Conservation (phyloP, 495 filamentous ascomycete species). For the Penicillium bialowiezense region DNA sequence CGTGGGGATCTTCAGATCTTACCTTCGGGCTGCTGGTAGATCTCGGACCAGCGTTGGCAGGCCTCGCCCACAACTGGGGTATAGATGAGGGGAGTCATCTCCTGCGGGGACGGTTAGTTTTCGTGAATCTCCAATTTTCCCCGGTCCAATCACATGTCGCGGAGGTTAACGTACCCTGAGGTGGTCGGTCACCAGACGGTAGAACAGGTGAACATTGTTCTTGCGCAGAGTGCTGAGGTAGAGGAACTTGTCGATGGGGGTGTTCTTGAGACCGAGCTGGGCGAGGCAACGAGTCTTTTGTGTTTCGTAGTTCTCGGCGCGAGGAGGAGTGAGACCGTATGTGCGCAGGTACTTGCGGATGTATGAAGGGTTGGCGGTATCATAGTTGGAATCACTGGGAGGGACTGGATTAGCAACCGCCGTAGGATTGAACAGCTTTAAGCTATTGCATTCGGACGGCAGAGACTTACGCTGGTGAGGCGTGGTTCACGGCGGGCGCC, state of each 20-base stretch:
- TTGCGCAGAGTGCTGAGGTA: slow-evolving; percentile 87
- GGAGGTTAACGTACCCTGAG: slow-evolving; percentile 55
- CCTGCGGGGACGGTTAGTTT: slow-evolving; percentile 38
- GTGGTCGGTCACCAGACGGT: slow-evolving; percentile 86
- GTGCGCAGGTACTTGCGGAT: slow-evolving; percentile 68
- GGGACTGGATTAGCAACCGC: too few relatives aligned
- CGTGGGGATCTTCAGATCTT: slow-evolving; percentile 16
- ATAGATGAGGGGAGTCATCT: slow-evolving; percentile 93
- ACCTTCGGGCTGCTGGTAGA: slow-evolving; percentile 94
- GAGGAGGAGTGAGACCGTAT: slow-evolving; percentile 69
- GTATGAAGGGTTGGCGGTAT: slow-evolving; percentile 61
- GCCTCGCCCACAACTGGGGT: slow-evolving; percentile 97
- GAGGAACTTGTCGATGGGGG: slow-evolving; percentile 87
- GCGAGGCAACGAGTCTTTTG: slow-evolving; percentile 70
- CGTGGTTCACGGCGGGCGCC: slow-evolving; percentile 31
- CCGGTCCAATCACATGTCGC: slow-evolving; percentile 7
- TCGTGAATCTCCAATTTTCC: not conserved
- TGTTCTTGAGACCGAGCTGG: slow-evolving; percentile 73
- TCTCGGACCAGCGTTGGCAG: slow-evolving; percentile 90
- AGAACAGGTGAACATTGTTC: slow-evolving; percentile 91
- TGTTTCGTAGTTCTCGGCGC: slow-evolving; percentile 64
- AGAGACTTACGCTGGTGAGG: slow-evolving; percentile 34
- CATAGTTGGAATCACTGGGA: slow-evolving; percentile 47
- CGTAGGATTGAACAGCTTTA: too few relatives aligned
- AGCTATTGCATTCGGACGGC: too few relatives aligned